These are phyloP conservation scores for Lotus japonicus DNA, from an alignment of 306 rosid genomes.

Conservation along the genomic window DNA sequence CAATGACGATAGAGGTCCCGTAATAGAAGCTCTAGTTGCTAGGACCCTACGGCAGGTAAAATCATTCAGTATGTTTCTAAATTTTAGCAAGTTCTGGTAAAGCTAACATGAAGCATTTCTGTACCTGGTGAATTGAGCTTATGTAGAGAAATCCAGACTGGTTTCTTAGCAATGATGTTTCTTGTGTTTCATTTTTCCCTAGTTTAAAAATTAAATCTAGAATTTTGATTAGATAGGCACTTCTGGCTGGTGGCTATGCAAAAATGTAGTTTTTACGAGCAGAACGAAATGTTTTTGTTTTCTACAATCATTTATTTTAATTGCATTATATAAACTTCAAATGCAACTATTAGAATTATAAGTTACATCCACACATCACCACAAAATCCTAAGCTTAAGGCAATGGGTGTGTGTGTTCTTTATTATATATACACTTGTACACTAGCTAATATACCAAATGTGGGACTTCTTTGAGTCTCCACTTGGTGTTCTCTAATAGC, in stretches of 20 bases:
- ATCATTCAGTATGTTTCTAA: slow-evolving; percentile 6
- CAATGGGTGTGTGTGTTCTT: too few relatives aligned
- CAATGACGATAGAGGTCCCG: slow-evolving; percentile 98
- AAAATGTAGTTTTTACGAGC: neutral
- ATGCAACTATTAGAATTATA: too few relatives aligned
- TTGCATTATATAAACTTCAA: neutral
- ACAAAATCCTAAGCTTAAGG: too few relatives aligned
- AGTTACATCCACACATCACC: too few relatives aligned
- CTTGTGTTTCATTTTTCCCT: neutral
- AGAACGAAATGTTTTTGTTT: slow-evolving; percentile 1
- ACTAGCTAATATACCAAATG: too few relatives aligned
- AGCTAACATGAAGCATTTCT: slow-evolving; percentile 1
- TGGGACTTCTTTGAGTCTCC: too few relatives aligned
- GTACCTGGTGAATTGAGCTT: neutral
- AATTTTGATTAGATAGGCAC: neutral
- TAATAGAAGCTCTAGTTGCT: slow-evolving; percentile 95
- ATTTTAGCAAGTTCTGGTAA: neutral
- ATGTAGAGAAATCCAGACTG: neutral
- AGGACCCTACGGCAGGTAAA: slow-evolving; percentile 92
- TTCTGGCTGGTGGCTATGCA: neutral
- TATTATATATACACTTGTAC: too few relatives aligned
- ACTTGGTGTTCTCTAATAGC: too few relatives aligned
- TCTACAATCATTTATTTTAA: neutral
- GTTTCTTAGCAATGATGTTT: neutral
- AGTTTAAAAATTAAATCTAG: neutral